Evolutionary conservation across 768 basidiomycete genomes (phyloP).

Genomic region (Chalciporus pseudorubinellus): DNA sequence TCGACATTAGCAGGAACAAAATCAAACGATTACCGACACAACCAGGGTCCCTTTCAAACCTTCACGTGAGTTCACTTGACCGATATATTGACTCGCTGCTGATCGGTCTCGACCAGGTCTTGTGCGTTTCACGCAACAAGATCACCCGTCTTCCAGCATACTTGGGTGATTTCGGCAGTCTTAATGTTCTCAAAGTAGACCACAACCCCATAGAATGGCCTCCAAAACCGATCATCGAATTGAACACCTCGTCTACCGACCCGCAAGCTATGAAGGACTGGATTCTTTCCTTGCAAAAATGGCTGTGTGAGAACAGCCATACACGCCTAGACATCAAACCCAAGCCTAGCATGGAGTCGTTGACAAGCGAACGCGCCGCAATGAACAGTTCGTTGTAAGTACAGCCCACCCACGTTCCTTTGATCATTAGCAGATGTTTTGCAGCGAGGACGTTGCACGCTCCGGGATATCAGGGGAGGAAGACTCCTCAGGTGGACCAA

Average conservation of each 20-base stretch:
- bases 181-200: conserved; percentile 83
- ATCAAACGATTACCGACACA: conserved; percentile 74
- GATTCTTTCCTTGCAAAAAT: conserved; percentile 68
- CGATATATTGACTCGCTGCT: background rate
- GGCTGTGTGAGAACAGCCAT: conserved; percentile 60
- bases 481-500: conserved; percentile 37
- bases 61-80: conserved; percentile 52
- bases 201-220: conserved; percentile 97
- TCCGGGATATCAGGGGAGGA: conserved; percentile 46
- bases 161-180: conserved; percentile 63
- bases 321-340: conserved; percentile 30
- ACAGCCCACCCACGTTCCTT: background rate
- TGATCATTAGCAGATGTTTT: conserved; percentile 6
- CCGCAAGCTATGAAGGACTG: conserved; percentile 63
- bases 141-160: conserved; percentile 78
- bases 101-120: conserved; percentile 52
- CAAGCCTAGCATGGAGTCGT: conserved; percentile 48
- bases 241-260: conserved; percentile 40
- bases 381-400: conserved; percentile 35
- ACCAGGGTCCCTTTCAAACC: conserved; percentile 73
- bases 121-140: conserved; percentile 85
- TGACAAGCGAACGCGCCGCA: conserved; percentile 41
- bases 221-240: conserved; percentile 54
- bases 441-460: conserved; percentile 40
- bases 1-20: conserved; percentile 93